Base-by-base conservation (phyloP, 2,329 filamentous ascomycete species). In the Fusarium domesticum region DNA sequence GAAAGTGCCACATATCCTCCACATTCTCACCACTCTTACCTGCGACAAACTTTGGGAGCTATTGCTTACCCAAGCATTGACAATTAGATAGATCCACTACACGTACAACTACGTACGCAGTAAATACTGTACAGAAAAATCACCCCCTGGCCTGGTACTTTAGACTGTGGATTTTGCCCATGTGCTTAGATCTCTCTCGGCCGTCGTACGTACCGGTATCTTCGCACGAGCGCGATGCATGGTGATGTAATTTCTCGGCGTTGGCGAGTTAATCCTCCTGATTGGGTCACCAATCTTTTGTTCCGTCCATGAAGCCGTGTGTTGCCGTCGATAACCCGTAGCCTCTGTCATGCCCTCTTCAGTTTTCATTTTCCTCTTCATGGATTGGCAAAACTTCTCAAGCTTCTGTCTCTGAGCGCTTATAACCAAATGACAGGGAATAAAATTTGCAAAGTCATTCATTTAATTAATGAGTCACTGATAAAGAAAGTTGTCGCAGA, bases 221-320 rank as follows among this genome's bases (percentile, higher is more conserved):
- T 31, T 44, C 42, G 41, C 35, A 33, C 41, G 35, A 37, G 19
- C 28, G 18, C 42, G 28, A 46, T 53, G 55, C 55, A 58, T 32
- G 32, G 40, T 58, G 56, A 58, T 58, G 56, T 53, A 58, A 58
- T 48, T 25, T 31, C 30, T 57, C 44, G 53, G 53, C 30, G 39
- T 37, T 32, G 43, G 49, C 49, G 56, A 48, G 15, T 36, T 37
- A 18, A 37, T 32, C 15, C 35, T 17, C 25, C 20, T 14, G 17
- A 10, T 39, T n/a, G n/a, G 37, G 18, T 28, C 31, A 18, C 18
- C 35, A 40, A 35, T 31, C 25, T 11, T 35, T 34, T 37, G 10
- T 17, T 34, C 37, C 39, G 15, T 40, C 37, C 37, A 16, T 32
- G 8, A 35, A 35, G 42, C 53, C 53, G 55, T 15, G 20, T 5